Evolutionary conservation across 441 rosid genomes (phyloP), one percentile per base, ranked within the genome.

Genomic region (Aleurites moluccanus): DNA sequence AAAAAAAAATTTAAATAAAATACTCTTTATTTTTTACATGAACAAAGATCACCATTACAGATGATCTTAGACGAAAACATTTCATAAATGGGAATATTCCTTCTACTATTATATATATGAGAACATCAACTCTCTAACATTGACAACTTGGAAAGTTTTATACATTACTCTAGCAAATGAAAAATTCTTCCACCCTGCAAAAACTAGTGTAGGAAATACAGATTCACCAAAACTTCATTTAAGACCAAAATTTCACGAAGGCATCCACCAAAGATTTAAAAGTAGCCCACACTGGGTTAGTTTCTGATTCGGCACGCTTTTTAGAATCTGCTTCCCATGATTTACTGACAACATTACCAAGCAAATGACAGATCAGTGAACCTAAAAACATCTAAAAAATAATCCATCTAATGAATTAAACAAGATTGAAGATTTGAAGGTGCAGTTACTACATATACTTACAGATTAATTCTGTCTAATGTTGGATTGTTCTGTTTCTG

Each of bases 201-300:
- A 65, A 44, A 8, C 42, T 60, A 10, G 47, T 11, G 23, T 14
- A 25, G 40, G 23, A 11, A 28, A 63, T 4, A 44, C 62, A 14
- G 6, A 35, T 2, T 33, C 57, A 21, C 42, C 14, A 9, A 38
- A 16, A 50, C 42, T n/a, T 80, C 76, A 88, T 73, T 10, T 84
- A 88, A 0, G 94, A 85, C 97, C 94, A 96, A 83, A 96, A 91
- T 81, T 89, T 96, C 73, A 87, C 50, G 33, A 92, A 85, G 28
- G 97, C 89, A 42, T 82, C 62, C 7, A 93, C 13, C 28, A 91
- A 80, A 3, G 87, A 83, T 81, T 87, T 90, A 69, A 93, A 80
- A 77, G 83, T 73, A 23, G 83, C 88, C 80, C 75, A 69, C 56
- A 96, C 65, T 21, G 92, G 91, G 80, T 85, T 88, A 27, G 78